Evolutionary conservation across 306 rosid genomes (phyloP), one percentile per base, ranked within the genome.

Genomic region (Trichosanthes cucumerina): DNA sequence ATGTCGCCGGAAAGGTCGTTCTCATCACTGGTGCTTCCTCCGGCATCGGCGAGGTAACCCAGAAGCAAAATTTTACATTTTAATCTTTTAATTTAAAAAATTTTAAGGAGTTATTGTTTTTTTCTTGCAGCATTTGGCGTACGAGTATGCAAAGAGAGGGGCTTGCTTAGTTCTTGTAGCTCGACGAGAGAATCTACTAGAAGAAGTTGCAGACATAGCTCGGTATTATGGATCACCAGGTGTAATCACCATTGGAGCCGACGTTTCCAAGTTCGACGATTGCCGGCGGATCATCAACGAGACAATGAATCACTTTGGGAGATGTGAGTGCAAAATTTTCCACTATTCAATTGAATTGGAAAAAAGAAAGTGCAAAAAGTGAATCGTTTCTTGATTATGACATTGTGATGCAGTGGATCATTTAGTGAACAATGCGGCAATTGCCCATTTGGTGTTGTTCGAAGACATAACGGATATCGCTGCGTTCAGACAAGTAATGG

Each of bases 21-120:
- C 86, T 89, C 75, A 88, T 92, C 65, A 90, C 93, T 7, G 90
- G 96, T 33, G 93, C 96, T 80, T 90, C 92, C 78, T 92, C 93
- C 5, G 86, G 89, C 9, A 86, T 86, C 16, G 89, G 89, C n/a
- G 84, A 88, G 86, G 91, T 87, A 79, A 3, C 31, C 10, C 5
- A 1, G 44, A 28, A 28, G 44, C 44, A 7, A 39, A 39, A 39
- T 39, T 39, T 7, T 39, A 39, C 9, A 46, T 44, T 44, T 1
- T 44, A 44, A 44, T 44, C 49, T 44, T 44, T 10, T 0, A 23
- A 2, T 47, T 53, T 53, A 8, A 46, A 11, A 43, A 33, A 52
- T 7, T 15, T 2, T 52, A 15, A 2, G 70, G 10, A 31, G 38
- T 34, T n/a, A 0, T 39, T 38, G 23, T 14, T 18, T 39, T 56